Evolutionary conservation across 805 yeast genomes (phyloP), one percentile per base, ranked within the genome.

Genomic region (Starmerella lactis-condensi): DNA sequence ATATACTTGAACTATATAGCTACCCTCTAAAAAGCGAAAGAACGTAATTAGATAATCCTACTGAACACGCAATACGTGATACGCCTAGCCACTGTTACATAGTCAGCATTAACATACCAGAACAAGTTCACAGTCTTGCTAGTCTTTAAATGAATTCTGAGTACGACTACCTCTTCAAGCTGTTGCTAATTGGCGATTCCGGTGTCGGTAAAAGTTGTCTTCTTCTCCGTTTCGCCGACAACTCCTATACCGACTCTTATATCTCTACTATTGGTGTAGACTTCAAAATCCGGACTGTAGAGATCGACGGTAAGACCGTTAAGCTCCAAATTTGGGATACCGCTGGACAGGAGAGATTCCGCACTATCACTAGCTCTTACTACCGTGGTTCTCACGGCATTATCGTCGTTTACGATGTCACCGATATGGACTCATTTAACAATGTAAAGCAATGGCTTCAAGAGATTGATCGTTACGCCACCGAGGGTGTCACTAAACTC

Each of bases 261-360:
- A 83, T 89, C 50, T 79, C 94, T 35, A 89, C 98, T 28, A 89
- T 89, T 53, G 98, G 98, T 35, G 96, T 89, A 32, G 98, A 89
- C 56, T 89, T 89, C 65, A 70, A 70, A 53, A 60, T 60, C 47
- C 58, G 64, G 36, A 60, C 64, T 17, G 56, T 59, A 32, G 96
- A 89, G 53, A 65, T 89, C 38, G 95, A 89, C 47, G 96, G 96
- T 43, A 89, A 89, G 64, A 79, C 93, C 33, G 89, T 89, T 54
- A 89, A 89, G 61, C 68, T 89, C 52, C 98, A 89, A 62, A 85
- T 89, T 52, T 89, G 98, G 98, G 98, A 89, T 54, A 89, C 98
- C 34, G 98, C 96, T 9, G 98, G 98, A 28, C 98, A 89, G 62
- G 98, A 89, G 58, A 66, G 98, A 48, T 89, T 89, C 63, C 74